Evolutionary conservation across 495 filamentous ascomycete species (phyloP), one percentile per base, ranked within the genome.

Genomic region (Penicillium longicatenatum): DNA sequence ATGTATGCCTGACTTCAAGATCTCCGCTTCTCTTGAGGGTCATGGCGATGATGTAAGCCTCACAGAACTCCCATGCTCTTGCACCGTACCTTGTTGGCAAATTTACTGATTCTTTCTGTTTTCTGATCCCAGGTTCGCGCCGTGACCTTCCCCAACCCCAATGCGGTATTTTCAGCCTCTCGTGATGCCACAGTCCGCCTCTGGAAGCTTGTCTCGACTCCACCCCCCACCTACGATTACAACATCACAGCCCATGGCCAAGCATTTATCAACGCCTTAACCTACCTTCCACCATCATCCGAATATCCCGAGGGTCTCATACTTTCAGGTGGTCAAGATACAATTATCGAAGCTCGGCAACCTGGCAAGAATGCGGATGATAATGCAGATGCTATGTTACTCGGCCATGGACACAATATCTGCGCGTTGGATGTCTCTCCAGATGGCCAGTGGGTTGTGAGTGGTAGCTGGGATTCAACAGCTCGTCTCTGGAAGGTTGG

Each of bases 381-480:
- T 52, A 89, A 92, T 75, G 91, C 95, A 10, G 87, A 93, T 65
- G 88, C 89, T 17, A 77, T 98, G 60, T 79, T 99, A 6, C 73
- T 97, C 45, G 95, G 95, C 17, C 95, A 99, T 68, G 75, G 79
- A 14, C 81, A 87, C 58, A 98, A 97, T 60, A 84, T 99, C 30
- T 97, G 93, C 67, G 78, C 93, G 1, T 72, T 99, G 29, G 92
- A 97, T 67, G 86, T 89, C 6, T 86, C 83, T 43, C 79, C 85
- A 6, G 84, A 88, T 51, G 85, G 84, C 3, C 82, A 72, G 17
- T 87, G 83, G 67, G 81, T 98, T 50, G 86, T 97, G 42, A 97
- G 93, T 65, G 94, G 91, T n/a, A 88, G 92, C 69, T 99, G 95
- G 95, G 95, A 99, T 70, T 82, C 84, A 39, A 87, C 91, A 37